Percentiles rank a stretch among this genome's conserved stretches.
Conservation (phyloP, 495 filamentous ascomycete genomes). For the Hamigera avellanea region DNA sequence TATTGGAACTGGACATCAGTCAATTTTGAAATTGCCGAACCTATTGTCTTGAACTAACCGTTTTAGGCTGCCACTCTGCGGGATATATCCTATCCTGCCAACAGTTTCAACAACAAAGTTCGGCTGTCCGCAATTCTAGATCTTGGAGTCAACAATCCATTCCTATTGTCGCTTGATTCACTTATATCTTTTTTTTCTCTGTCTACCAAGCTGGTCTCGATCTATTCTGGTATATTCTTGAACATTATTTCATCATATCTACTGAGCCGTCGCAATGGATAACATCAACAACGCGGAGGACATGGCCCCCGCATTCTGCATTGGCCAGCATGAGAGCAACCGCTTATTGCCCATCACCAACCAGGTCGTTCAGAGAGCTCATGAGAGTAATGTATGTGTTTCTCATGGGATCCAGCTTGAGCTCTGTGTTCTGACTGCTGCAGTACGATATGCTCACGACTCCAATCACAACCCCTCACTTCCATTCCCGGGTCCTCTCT, state of each 20-base stretch:
- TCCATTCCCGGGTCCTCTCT: slow-evolving; percentile 62
- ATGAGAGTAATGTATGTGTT: slow-evolving; percentile 40
- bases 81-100: too few relatives aligned
- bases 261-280: slow-evolving; percentile 34
- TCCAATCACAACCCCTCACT: slow-evolving; percentile 74
- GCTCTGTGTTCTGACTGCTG: too few relatives aligned
- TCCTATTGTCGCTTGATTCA: too few relatives aligned
- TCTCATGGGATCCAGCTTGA: background rate
- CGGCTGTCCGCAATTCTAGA: too few relatives aligned
- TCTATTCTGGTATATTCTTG: background rate
- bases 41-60: background rate
- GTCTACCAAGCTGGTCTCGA: too few relatives aligned
- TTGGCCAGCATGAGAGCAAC: slow-evolving; percentile 74
- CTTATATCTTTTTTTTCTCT: too few relatives aligned
- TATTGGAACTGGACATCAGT: slow-evolving; percentile 2
- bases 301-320: slow-evolving; percentile 53
- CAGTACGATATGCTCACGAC: slow-evolving; percentile 91
- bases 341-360: slow-evolving; percentile 49
- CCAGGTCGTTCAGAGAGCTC: slow-evolving; percentile 52
- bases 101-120: too few relatives aligned
- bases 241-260: too few relatives aligned
- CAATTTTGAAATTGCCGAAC: too few relatives aligned
- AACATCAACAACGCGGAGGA: slow-evolving; percentile 37
- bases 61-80: too few relatives aligned
- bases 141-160: too few relatives aligned